phyloP scores from a whole-genome alignment of 352 stramenopile genomes.

The Globisporangium uncinulatum region DNA sequence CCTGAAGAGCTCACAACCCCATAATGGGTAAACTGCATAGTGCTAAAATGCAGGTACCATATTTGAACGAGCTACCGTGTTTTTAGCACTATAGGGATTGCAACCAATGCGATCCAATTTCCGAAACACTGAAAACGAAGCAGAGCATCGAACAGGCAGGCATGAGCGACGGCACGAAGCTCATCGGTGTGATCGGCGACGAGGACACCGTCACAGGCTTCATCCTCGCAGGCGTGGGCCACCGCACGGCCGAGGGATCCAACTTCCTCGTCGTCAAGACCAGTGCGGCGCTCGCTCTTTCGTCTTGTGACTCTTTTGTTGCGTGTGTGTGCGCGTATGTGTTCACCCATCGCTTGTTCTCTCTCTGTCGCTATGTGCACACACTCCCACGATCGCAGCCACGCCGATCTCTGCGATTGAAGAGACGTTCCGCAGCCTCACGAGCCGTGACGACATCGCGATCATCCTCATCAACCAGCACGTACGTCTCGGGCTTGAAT shows the following conservation, averaged over 20 bases:
- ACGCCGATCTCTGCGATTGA: slow-evolving; percentile 89
- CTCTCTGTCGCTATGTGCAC: neutral
- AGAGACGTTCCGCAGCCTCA: slow-evolving; percentile 91
- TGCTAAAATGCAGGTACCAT: no score
- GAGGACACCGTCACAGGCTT: slow-evolving; percentile 98
- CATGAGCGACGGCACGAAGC: slow-evolving; percentile 81
- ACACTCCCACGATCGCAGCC: slow-evolving; percentile 22
- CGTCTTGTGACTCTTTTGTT: neutral
- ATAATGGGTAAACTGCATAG: no score
- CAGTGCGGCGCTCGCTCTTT: slow-evolving; percentile 40
- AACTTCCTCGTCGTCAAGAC: slow-evolving; percentile 98
- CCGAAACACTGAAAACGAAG: slow-evolving; percentile 1
- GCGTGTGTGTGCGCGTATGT: neutral
- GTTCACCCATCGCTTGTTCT: no score
- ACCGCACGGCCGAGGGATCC: slow-evolving; percentile 91
- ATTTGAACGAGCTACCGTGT: no score
- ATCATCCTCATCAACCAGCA: slow-evolving; percentile 99
- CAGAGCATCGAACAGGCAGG: neutral
- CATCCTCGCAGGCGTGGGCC: slow-evolving; percentile 94
- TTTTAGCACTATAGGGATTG: no score
- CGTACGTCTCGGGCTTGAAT: slow-evolving; percentile 26
- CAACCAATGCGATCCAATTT: neutral
- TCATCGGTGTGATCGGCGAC: slow-evolving; percentile 86
- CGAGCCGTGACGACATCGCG: slow-evolving; percentile 93
- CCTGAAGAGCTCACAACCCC: no score